Evolutionary conservation across 345 rosid genomes (phyloP).

Genomic region (Gossypium thurberi): DNA sequence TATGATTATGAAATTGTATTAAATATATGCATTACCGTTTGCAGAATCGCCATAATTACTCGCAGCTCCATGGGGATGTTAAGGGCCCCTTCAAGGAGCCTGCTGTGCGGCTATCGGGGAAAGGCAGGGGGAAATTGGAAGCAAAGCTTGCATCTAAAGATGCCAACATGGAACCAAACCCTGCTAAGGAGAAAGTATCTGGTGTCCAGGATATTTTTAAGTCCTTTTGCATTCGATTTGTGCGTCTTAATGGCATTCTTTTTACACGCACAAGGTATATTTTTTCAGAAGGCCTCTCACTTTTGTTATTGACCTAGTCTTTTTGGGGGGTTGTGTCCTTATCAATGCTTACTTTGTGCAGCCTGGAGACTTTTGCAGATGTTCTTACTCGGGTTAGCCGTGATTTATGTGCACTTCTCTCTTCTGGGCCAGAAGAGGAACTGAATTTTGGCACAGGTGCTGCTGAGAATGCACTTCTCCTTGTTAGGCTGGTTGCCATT

Average conservation of each 20-base stretch:
- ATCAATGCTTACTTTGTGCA: constrained; percentile 26
- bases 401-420: constrained; percentile 58
- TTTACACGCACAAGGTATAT: constrained; percentile 89
- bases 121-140: constrained; percentile 60
- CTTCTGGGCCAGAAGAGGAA: constrained; percentile 55
- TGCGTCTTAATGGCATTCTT: constrained; percentile 85
- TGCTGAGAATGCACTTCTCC: constrained; percentile 56
- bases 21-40: background rate
- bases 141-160: constrained; percentile 44
- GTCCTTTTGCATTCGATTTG: constrained; percentile 70
- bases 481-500: constrained; percentile 64
- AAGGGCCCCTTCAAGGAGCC: constrained; percentile 43
- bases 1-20: background rate
- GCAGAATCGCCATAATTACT: constrained; percentile 76
- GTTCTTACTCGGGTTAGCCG: constrained; percentile 57
- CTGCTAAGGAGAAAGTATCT: constrained; percentile 42
- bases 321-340: background rate
- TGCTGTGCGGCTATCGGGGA: constrained; percentile 33
- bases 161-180: constrained; percentile 31
- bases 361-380: constrained; percentile 88
- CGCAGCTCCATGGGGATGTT: constrained; percentile 45
- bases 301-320: constrained; percentile 6
- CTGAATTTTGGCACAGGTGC: constrained; percentile 64
- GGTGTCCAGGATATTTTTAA: constrained; percentile 40
- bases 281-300: background rate